These are phyloP conservation scores for Luzula sylvatica DNA, from an alignment of 176 grass and related monocot genomes.

Conservation along the genomic window DNA sequence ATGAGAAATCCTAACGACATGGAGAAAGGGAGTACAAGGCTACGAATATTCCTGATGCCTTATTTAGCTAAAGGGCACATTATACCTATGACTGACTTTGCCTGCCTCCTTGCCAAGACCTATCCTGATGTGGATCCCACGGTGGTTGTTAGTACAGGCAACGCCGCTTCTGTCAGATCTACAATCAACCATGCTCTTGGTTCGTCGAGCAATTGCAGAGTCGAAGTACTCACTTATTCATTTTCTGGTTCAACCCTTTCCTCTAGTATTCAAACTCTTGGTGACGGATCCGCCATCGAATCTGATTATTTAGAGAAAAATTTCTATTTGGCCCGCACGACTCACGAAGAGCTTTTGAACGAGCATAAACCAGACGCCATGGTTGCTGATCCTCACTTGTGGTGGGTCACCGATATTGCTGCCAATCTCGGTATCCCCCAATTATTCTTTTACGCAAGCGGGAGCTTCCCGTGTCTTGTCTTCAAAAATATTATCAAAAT, in stretches of 20 bases:
- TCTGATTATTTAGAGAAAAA: constrained; percentile 26
- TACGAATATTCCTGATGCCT: constrained; percentile 62
- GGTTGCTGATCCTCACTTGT: constrained; percentile 41
- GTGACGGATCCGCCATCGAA: no score
- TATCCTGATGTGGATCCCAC: constrained; percentile 15
- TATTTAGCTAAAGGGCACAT: constrained; percentile 57
- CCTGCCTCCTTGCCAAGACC: constrained; percentile 28
- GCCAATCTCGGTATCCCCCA: constrained; percentile 33
- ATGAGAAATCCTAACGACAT: no score
- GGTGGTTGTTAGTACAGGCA: constrained; percentile 24
- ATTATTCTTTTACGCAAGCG: constrained; percentile 43
- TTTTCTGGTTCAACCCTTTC: constrained; percentile 46
- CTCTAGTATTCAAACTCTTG: no score
- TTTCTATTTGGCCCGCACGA: constrained; percentile 12
- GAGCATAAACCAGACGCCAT: constrained; percentile 43
- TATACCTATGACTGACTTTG: constrained; percentile 53
- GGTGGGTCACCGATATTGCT: constrained; percentile 28
- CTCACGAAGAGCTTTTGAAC: constrained; percentile 33
- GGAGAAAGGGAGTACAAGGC: no score
- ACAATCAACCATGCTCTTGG: background rate
- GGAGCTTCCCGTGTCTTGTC: constrained; percentile 36
- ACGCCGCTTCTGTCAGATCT: background rate
- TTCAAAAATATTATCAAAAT: constrained; percentile 34
- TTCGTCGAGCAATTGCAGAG: background rate
- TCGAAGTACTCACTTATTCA: constrained; percentile 25